Base-by-base conservation (phyloP, 805 yeast genomes). In the Starmerella apicola region DNA sequence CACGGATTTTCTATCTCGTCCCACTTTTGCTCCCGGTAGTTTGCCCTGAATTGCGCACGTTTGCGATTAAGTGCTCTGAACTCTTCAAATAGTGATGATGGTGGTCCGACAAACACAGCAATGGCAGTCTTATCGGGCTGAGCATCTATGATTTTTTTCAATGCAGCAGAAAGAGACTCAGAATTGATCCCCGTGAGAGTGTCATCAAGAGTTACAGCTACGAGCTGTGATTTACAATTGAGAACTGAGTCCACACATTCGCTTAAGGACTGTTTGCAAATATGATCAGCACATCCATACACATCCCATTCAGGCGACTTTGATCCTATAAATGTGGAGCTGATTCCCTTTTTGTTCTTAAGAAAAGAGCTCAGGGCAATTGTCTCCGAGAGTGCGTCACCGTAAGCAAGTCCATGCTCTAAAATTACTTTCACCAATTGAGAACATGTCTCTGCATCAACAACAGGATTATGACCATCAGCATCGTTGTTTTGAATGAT, bases 371-470 rank as follows among this genome's bases (percentile, higher is more conserved):
- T 39, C 9, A 41, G 35, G 13, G 44, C 25, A 9, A 25, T 17
- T 13, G 40, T 25, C 17, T 28, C 36, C 9, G 28, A 19, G 8
- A 37, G 39, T 22, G 62, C 62, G 41, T 62, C 61, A 0, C 97
- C 97, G 58, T 70, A 80, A 2, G 66, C 60, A 5, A 60, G 55
- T 1, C 95, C 96, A 41, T 77, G 74, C 4, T 65, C 58, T 12
- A 85, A 58, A 54, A 86, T 85, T 48, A 75, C 50, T 50, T 81
- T 76, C 1, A 81, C 72, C 36, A 88, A 67, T 37, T 82, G 84
- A 52, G 86, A 64, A 55, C 95, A 82, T 1, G 94, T 76, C 22
- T 57, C 57, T 10, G 94, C 80, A 55, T 88, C 98, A 55, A 83
- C 95, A 4, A 79, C 68, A 0, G 97, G 80, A 38, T 86, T 81